A percentile compares a stretch with the other conserved stretches of the same genome.
These are phyloP conservation scores for Theileria luwenshuni DNA, from an alignment of 169 alveolate genomes.

Conservation along the genomic window DNA sequence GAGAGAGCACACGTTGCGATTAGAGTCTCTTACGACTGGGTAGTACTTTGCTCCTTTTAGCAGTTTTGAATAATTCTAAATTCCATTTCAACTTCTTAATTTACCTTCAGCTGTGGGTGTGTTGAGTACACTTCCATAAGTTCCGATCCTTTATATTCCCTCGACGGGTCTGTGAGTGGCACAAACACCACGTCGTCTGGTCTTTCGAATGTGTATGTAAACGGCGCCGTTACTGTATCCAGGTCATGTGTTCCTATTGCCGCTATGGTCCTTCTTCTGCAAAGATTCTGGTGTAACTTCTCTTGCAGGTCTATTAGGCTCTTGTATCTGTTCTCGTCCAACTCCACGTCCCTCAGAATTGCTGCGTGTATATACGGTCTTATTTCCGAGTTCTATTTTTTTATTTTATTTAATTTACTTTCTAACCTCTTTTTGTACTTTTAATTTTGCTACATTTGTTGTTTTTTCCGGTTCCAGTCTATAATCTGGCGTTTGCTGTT, in stretches of 20 bases:
- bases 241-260: slow-evolving; percentile 96
- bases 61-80: slow-evolving; percentile 82
- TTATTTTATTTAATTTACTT: neutral
- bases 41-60: slow-evolving; percentile 82
- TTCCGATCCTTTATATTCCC: slow-evolving; percentile 72
- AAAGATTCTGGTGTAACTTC: slow-evolving; percentile 95
- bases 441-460: slow-evolving; percentile 3
- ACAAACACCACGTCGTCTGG: slow-evolving; percentile 89
- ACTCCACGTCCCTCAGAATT: slow-evolving; percentile 88
- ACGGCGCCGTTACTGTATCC: slow-evolving; percentile 90
- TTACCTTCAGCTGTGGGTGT: slow-evolving; percentile 83
- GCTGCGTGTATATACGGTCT: slow-evolving; percentile 93
- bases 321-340: slow-evolving; percentile 86
- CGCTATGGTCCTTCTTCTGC: slow-evolving; percentile 91
- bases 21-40: slow-evolving; percentile 92
- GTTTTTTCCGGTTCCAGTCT: slow-evolving; percentile 27
- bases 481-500: slow-evolving; percentile 33
- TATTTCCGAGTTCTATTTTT: slow-evolving; percentile 40
- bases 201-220: slow-evolving; percentile 86
- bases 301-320: slow-evolving; percentile 96
- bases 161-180: slow-evolving; percentile 89
- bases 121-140: slow-evolving; percentile 79
- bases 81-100: slow-evolving; percentile 17
- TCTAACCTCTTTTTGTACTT: slow-evolving; percentile 26
- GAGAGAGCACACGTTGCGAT: slow-evolving; percentile 90